phyloP scores from a whole-genome alignment of 2,329 filamentous ascomycete genomes.

The Chaetomium strumarium region DNA sequence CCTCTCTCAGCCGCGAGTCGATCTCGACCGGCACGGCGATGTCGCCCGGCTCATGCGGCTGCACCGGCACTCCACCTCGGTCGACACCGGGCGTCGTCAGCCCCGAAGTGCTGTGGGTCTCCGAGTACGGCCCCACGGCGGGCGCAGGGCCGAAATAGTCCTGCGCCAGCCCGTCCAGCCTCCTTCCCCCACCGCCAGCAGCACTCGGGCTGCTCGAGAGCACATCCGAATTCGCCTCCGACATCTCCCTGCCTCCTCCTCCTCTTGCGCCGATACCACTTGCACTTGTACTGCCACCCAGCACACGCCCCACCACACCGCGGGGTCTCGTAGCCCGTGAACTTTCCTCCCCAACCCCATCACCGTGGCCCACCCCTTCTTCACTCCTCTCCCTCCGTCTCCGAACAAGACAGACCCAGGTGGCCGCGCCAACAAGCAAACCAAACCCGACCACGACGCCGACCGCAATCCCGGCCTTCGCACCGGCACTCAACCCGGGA shows the following conservation, averaged over 20 bases:
- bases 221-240: constrained; percentile 32
- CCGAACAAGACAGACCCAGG: constrained; percentile 45
- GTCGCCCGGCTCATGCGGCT: constrained; percentile 44
- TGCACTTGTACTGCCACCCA: constrained; percentile 7
- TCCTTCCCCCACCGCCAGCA: constrained; percentile 19
- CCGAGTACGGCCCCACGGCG: constrained; percentile 42
- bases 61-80: constrained; percentile 34
- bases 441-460: constrained; percentile 43
- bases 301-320: constrained; percentile 17
- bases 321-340: constrained; percentile 23
- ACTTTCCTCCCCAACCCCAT: not conserved
- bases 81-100: constrained; percentile 27
- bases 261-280: not conserved
- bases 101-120: constrained; percentile 24
- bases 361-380: constrained; percentile 19
- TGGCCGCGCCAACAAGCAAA: constrained; percentile 36
- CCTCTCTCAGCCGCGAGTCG: constrained; percentile 30
- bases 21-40: constrained; percentile 51
- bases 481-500: constrained; percentile 39
- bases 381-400: constrained; percentile 31
- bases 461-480: constrained; percentile 52
- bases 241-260: constrained; percentile 16
- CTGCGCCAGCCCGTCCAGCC: constrained; percentile 30
- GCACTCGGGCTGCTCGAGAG: constrained; percentile 17
- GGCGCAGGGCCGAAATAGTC: constrained; percentile 43